These are phyloP conservation scores for Diutina neorugosa DNA, from an alignment of 1,139 yeast genomes.

Conservation along the genomic window DNA sequence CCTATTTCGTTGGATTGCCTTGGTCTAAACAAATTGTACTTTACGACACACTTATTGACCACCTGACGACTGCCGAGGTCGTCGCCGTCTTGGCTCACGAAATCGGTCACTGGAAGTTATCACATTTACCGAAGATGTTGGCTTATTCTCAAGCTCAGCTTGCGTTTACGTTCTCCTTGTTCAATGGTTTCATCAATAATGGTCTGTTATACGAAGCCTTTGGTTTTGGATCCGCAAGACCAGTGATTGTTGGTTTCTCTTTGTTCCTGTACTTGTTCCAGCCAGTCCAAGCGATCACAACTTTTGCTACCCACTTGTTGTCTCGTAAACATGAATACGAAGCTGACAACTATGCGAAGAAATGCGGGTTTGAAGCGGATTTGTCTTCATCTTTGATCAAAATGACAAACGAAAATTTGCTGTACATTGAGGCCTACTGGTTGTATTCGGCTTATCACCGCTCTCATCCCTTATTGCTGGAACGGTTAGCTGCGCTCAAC, in stretches of 20 bases:
- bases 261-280: slow-evolving; percentile 62
- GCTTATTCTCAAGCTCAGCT: slow-evolving; percentile 52
- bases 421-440: slow-evolving; percentile 81
- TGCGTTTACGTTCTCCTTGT: slow-evolving; percentile 53
- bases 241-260: slow-evolving; percentile 69
- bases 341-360: slow-evolving; percentile 79
- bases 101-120: slow-evolving; percentile 92
- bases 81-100: slow-evolving; percentile 95
- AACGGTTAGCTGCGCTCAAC: slow-evolving; percentile 68
- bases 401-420: slow-evolving; percentile 67
- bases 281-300: slow-evolving; percentile 62
- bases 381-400: slow-evolving; percentile 64
- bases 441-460: slow-evolving; percentile 80
- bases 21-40: slow-evolving; percentile 94
- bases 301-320: slow-evolving; percentile 54
- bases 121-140: slow-evolving; percentile 69
- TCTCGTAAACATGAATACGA: slow-evolving; percentile 85
- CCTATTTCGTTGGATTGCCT: slow-evolving; percentile 90
- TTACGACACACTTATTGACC: slow-evolving; percentile 79
- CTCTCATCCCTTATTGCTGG: slow-evolving; percentile 85
- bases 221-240: slow-evolving; percentile 59
- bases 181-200: slow-evolving; percentile 72
- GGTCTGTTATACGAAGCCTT: slow-evolving; percentile 64
- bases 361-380: slow-evolving; percentile 57
- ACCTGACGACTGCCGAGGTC: slow-evolving; percentile 65